Evolutionary conservation across 306 rosid genomes (phyloP).

Genomic region (Vigna hirtella): DNA sequence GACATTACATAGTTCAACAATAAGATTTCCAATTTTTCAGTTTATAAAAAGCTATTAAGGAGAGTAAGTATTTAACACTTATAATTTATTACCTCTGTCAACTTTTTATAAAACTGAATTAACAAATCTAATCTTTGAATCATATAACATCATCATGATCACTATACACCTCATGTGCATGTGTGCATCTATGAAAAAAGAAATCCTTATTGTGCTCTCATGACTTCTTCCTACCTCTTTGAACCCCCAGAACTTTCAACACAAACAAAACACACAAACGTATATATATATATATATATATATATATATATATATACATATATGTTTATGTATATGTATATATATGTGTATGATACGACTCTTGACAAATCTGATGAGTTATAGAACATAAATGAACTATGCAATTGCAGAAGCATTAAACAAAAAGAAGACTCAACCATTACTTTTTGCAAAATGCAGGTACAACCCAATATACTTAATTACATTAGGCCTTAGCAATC

Average conservation of each 20-base stretch:
- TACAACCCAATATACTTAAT: conserved; percentile 26
- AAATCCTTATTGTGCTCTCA: not conserved
- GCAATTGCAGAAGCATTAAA: conserved; percentile 24
- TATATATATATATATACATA: no score
- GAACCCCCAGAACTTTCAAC: no score
- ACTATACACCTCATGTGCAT: not conserved
- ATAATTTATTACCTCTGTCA: no score
- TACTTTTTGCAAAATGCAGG: conserved; percentile 38
- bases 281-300: no score
- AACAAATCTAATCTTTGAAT: not conserved
- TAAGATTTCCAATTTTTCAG: no score
- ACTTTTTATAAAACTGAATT: not conserved
- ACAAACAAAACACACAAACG: no score
- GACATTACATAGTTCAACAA: no score
- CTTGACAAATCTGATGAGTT: conserved; percentile 10
- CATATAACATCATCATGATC: not conserved
- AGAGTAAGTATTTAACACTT: not conserved
- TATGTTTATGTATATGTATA: no score
- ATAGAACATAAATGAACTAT: conserved; percentile 18
- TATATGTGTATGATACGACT: no score
- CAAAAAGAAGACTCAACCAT: conserved; percentile 12
- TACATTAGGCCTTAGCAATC: conserved; percentile 2
- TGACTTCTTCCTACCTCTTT: not conserved
- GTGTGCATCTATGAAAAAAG: not conserved
- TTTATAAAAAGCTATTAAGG: no score